A percentile compares a stretch with the other conserved stretches of the same genome.
Evolutionary conservation across 176 grass and related monocot genomes (phyloP).

Genomic region (Tuctoria greenei): DNA sequence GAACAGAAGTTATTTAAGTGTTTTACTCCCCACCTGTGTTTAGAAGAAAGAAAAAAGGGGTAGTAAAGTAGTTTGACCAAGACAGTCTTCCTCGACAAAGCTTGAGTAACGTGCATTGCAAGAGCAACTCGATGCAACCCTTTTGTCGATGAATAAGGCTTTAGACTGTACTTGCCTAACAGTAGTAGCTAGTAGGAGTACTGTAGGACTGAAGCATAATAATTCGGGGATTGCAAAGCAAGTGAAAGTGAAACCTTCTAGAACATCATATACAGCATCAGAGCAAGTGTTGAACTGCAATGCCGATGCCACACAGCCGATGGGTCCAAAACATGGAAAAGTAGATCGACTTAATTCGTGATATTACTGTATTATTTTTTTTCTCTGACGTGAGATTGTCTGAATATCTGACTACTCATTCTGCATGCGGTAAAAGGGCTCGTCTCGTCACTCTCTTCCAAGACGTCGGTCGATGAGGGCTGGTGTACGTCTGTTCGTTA

Average conservation of each 20-base stretch:
- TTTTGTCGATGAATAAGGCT: not conserved
- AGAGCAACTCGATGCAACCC: not conserved
- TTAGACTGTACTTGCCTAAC: not conserved
- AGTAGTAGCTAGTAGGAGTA: not conserved
- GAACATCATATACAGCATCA: not conserved
- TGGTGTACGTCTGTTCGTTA: not conserved
- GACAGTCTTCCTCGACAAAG: not conserved
- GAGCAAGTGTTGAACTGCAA: not conserved
- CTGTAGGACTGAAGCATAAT: not conserved
- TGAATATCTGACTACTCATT: not conserved
- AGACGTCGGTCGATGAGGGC: slow-evolving; percentile 27
- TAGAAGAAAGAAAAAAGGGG: not conserved
- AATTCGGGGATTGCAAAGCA: not conserved
- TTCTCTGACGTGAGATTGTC: not conserved
- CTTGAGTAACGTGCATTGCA: not conserved
- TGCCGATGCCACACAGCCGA: not conserved
- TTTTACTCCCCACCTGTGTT: not conserved
- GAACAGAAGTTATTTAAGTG: not conserved
- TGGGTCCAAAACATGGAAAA: not conserved
- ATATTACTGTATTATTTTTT: not conserved
- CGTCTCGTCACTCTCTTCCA: not conserved
- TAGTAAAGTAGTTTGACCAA: not conserved
- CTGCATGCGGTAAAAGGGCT: not conserved
- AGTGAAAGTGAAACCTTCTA: not conserved
- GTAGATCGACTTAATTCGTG: no score